phyloP scores from a whole-genome alignment of 768 basidiomycete genomes.

The Amanita inopinata region DNA sequence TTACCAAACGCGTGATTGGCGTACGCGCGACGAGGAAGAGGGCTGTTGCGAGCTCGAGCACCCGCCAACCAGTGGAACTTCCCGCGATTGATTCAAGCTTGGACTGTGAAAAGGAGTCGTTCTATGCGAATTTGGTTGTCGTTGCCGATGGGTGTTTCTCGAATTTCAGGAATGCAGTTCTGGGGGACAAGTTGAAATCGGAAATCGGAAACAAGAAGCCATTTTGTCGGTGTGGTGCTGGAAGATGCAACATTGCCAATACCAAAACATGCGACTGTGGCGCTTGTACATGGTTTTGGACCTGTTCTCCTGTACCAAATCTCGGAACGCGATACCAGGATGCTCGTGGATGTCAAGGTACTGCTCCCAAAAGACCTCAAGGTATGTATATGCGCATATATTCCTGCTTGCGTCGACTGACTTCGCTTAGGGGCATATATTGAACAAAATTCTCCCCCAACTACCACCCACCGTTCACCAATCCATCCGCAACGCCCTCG shows the following conservation, averaged over 20 bases:
- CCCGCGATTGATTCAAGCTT: slow-evolving; percentile 11
- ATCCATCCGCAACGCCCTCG: slow-evolving; percentile 58
- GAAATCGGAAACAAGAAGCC: slow-evolving; percentile 50
- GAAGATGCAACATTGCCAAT: slow-evolving; percentile 69
- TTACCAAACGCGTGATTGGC: slow-evolving; percentile 50
- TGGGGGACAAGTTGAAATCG: slow-evolving; percentile 45
- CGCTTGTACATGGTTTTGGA: slow-evolving; percentile 68
- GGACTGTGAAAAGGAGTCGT: slow-evolving; percentile 37
- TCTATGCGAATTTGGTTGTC: slow-evolving; percentile 71
- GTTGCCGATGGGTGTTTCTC: slow-evolving; percentile 94
- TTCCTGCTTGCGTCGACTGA: slow-evolving; percentile 4
- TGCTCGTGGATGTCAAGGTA: slow-evolving; percentile 83
- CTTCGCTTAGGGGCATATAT: slow-evolving; percentile 49
- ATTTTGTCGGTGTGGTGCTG: slow-evolving; percentile 82
- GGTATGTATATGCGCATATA: slow-evolving; percentile 26
- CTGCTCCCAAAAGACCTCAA: slow-evolving; percentile 79
- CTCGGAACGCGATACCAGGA: slow-evolving; percentile 78
- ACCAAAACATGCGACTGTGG: slow-evolving; percentile 75
- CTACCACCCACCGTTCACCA: slow-evolving; percentile 66
- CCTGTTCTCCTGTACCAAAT: slow-evolving; percentile 95
- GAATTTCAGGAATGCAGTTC: slow-evolving; percentile 72
- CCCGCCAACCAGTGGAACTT: not conserved
- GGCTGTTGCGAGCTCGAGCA: slow-evolving; percentile 2
- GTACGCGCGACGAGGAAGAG: slow-evolving; percentile 47
- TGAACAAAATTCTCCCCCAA: slow-evolving; percentile 64